Evolutionary conservation across 495 filamentous ascomycete species (phyloP).

Genomic region (Talaromyces borbonicus): DNA sequence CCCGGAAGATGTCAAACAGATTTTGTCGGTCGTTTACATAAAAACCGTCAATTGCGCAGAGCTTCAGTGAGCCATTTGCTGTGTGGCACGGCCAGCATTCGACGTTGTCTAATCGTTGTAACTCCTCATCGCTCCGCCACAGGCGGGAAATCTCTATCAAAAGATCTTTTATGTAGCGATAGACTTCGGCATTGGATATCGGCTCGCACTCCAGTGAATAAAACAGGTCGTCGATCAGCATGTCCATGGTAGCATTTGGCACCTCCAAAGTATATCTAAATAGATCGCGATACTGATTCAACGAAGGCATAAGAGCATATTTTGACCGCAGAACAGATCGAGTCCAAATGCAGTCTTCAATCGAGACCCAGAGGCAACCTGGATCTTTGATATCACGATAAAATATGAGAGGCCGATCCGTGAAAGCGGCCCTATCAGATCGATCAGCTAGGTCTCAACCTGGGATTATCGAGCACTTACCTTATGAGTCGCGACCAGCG

Average conservation of each 20-base stretch:
- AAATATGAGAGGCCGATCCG: not conserved
- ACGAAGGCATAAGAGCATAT: slow-evolving; percentile 3
- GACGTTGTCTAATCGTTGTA: not conserved
- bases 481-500: not conserved
- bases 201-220: not conserved
- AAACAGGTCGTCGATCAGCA: slow-evolving; percentile 1
- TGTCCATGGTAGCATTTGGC: slow-evolving; percentile 6
- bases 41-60: slow-evolving; percentile 3
- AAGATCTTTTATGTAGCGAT: slow-evolving; percentile 1
- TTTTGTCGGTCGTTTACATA: slow-evolving; percentile 2
- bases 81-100: slow-evolving; percentile 3
- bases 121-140: not conserved
- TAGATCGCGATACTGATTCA: slow-evolving; percentile 4
- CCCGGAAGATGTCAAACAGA: slow-evolving; percentile 4
- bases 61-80: not conserved
- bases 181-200: not conserved
- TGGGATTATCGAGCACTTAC: not conserved
- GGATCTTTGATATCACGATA: not conserved
- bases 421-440: not conserved
- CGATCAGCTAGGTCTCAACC: not conserved
- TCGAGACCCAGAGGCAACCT: not conserved
- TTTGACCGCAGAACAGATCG: slow-evolving; percentile 1
- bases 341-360: slow-evolving; percentile 2
- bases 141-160: not conserved
- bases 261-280: slow-evolving; percentile 1